Percentiles rank a stretch among this genome's conserved stretches.
Conservation (phyloP, 2,329 filamentous ascomycete species). For the Penicillium sp. region DNA sequence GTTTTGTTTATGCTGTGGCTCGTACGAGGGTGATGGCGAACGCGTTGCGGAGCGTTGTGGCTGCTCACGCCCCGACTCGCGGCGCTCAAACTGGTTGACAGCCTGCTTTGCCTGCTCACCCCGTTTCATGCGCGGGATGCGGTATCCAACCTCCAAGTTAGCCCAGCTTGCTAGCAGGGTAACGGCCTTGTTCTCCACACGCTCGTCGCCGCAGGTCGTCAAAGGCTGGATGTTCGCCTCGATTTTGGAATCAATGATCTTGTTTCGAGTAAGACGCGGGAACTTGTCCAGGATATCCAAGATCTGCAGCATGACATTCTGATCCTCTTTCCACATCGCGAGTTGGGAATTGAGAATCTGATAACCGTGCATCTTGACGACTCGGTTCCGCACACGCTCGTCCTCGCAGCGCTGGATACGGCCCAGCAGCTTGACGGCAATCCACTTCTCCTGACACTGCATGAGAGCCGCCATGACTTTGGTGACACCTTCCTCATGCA, state of each 20-base stretch:
- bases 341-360: constrained; percentile 87
- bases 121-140: constrained; percentile 85
- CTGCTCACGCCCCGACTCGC: constrained; percentile 50
- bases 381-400: constrained; percentile 78
- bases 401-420: constrained; percentile 86
- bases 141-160: constrained; percentile 83
- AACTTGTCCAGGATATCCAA: constrained; percentile 85
- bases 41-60: constrained; percentile 52
- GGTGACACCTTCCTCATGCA: constrained; percentile 79
- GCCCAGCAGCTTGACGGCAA: constrained; percentile 87
- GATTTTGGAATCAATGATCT: constrained; percentile 94
- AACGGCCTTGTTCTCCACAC: constrained; percentile 68
- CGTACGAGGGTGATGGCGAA: constrained; percentile 45
- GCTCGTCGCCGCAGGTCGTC: constrained; percentile 65
- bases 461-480: constrained; percentile 96
- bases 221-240: constrained; percentile 74
- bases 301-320: constrained; percentile 84
- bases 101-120: constrained; percentile 54
- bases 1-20: constrained; percentile 1
- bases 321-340: constrained; percentile 80
- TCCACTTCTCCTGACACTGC: constrained; percentile 99
- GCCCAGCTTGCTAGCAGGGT: constrained; percentile 80
- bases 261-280: constrained; percentile 89
- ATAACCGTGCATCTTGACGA: constrained; percentile 96
- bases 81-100: constrained; percentile 63